These are phyloP conservation scores for Royoungia palumana DNA, from an alignment of 768 basidiomycete genomes.

Conservation along the genomic window DNA sequence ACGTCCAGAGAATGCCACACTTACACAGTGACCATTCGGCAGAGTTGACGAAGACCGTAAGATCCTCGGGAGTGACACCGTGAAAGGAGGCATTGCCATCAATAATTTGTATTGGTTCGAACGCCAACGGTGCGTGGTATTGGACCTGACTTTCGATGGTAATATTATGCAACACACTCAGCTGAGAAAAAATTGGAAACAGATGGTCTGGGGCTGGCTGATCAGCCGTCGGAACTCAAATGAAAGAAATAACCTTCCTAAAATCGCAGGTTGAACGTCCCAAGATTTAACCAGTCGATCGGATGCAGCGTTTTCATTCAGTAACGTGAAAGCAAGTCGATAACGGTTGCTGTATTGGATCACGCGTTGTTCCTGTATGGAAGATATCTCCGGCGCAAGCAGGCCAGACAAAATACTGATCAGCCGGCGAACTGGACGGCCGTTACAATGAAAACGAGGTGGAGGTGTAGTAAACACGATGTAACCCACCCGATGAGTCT, in stretches of 20 bases:
- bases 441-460: constrained; percentile 10
- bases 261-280: constrained; percentile 66
- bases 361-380: constrained; percentile 48
- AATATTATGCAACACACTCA: constrained; percentile 79
- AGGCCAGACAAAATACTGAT: constrained; percentile 38
- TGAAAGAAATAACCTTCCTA: constrained; percentile 45
- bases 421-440: constrained; percentile 37
- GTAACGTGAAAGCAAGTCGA: constrained; percentile 85
- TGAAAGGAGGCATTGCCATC: constrained; percentile 39
- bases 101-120: constrained; percentile 50
- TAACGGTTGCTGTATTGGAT: constrained; percentile 80
- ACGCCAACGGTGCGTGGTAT: constrained; percentile 85
- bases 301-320: constrained; percentile 84
- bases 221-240: constrained; percentile 17
- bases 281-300: constrained; percentile 61
- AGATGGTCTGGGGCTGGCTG: constrained; percentile 55
- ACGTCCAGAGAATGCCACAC: constrained; percentile 16
- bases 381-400: constrained; percentile 42
- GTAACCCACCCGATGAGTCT: constrained; percentile 29
- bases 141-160: constrained; percentile 94
- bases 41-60: constrained; percentile 93
- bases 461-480: neutral
- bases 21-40: constrained; percentile 93
- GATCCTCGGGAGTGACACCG: constrained; percentile 72
- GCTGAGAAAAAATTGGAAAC: constrained; percentile 54